Evolutionary conservation across 768 basidiomycete genomes (phyloP), one percentile per base, ranked within the genome.

Genomic region (Austroboletus festivus): DNA sequence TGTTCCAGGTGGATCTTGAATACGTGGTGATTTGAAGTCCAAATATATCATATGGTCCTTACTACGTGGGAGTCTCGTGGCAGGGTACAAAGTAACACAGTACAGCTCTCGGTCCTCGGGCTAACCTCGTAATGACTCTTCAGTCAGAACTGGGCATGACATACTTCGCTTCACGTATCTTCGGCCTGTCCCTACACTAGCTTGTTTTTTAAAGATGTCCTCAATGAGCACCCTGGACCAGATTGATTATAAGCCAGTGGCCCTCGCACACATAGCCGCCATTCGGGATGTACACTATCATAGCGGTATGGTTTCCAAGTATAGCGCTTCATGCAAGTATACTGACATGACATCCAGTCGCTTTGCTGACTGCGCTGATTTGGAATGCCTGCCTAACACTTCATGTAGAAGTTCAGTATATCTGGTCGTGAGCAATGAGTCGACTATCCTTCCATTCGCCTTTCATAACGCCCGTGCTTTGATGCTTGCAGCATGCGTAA

Each of bases 341-440:
- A 8, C 46, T 61, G 24, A 61, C 42, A 2, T 22, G 16, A 39
- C 13, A 28, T 6, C n/a, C 18, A 61, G 59, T 55, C 2, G 42
- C 52, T 35, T 48, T 47, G 4, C 44, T 61, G 1, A 34, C 55
- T 1, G 15, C 61, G 24, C 24, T 60, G 9, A 31, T 55, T n/a
- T 60, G 58, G 55, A 24, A 42, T 23, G 30, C 31, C 12, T 5
- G 61, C 6, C 10, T 54, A 11, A 58, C 50, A 13, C 26, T 61
- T 1, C 52, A 52, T 16, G 42, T 58, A 15, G 61, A 63, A 39
- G 45, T 55, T 31, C 33, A 44, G 0, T 61, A 46, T 18, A 47
- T 66, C 24, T 61, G 52, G 64, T 40, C 39, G 54, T 69, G 22
- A 56, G 68, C 48, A 18, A 9, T 19, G 2, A 18, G 3, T 34